Evolutionary conservation across 2,329 filamentous ascomycete genomes (phyloP).

Genomic region (Coniochaeta prunicola): DNA sequence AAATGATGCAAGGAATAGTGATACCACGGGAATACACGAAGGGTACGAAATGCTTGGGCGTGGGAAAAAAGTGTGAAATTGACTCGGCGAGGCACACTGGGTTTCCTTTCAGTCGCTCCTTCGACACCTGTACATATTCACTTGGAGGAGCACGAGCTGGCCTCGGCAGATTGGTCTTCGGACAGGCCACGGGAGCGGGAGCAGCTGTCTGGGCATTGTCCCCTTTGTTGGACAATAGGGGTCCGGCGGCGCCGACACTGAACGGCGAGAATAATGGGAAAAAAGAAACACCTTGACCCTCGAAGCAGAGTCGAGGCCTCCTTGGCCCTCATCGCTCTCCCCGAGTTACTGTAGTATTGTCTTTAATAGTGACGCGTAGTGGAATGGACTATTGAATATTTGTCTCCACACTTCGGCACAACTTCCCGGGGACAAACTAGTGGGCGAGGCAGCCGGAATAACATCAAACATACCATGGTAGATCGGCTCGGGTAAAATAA

Average conservation of each 20-base stretch:
- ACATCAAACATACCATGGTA: background rate
- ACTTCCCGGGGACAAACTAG: background rate
- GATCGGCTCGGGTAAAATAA: too few species aligned
- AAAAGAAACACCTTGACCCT: background rate
- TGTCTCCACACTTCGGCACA: background rate
- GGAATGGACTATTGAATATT: background rate
- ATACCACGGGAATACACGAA: slow-evolving; percentile 1
- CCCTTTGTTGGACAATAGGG: background rate
- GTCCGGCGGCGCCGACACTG: background rate
- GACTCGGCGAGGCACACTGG: background rate
- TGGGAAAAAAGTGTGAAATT: background rate
- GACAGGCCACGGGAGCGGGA: background rate
- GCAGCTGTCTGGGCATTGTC: background rate
- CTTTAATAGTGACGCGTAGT: background rate
- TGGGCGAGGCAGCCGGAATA: background rate
- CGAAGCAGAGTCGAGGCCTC: background rate
- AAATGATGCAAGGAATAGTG: background rate
- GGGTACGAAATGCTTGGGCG: background rate
- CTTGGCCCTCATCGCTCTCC: background rate
- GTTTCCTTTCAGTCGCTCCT: background rate
- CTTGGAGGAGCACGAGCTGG: background rate
- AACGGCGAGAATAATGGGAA: background rate
- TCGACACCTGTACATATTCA: background rate
- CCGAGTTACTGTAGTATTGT: background rate
- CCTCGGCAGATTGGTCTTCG: background rate